A percentile compares a stretch with the other conserved stretches of the same genome.
phyloP scores from a whole-genome alignment of 768 basidiomycete genomes.

The Boletus reticulatus region DNA sequence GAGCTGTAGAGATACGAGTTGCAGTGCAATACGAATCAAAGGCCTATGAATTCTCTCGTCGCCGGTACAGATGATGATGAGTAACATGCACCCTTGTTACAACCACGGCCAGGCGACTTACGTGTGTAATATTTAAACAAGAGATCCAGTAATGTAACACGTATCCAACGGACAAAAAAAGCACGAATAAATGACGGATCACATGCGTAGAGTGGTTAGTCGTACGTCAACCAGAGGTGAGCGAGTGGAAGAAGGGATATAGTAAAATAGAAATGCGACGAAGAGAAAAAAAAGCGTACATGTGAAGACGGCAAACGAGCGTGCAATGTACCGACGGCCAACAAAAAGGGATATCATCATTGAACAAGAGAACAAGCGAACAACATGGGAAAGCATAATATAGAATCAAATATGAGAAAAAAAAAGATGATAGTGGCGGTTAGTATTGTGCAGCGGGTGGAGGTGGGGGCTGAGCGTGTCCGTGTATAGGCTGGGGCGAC shows the following conservation, averaged over 20 bases:
- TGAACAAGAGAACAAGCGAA: not conserved
- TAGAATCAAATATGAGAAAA: conserved; percentile 16
- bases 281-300: not conserved
- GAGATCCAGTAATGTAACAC: too few relatives aligned
- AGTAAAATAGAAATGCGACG: not conserved
- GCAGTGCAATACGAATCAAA: too few relatives aligned
- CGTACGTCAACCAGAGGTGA: too few relatives aligned
- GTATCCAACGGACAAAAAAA: too few relatives aligned
- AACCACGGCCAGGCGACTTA: too few relatives aligned
- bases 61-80: too few relatives aligned
- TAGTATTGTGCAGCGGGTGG: conserved; percentile 18
- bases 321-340: not conserved
- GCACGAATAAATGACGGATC: too few relatives aligned
- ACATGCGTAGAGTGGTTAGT: too few relatives aligned
- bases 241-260: not conserved
- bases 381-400: conserved; percentile 7
- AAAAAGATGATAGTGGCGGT: not conserved
- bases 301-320: not conserved
- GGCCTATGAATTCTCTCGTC: too few relatives aligned
- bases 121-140: too few relatives aligned
- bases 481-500: conserved; percentile 5
- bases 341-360: conserved; percentile 4
- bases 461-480: not conserved
- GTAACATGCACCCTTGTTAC: too few relatives aligned
- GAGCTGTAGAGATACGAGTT: too few relatives aligned